Percentiles rank a stretch among this genome's conserved stretches.
Evolutionary conservation across 768 basidiomycete genomes (phyloP).

Genomic region (Leccinum rimulosum): DNA sequence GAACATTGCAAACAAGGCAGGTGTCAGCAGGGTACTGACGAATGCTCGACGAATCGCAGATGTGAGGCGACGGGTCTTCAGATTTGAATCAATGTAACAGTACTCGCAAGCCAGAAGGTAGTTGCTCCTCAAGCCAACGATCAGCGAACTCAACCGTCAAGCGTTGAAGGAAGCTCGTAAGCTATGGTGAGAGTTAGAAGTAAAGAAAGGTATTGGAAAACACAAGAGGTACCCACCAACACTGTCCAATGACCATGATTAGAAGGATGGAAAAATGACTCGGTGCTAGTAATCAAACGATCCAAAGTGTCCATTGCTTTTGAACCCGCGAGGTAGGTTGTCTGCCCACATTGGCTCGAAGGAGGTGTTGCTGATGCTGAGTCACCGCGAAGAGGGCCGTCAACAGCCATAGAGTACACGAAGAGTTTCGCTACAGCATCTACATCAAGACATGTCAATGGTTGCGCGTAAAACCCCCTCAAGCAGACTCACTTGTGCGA

Average conservation of each 20-base stretch:
- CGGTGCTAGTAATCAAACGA: constrained; percentile 85
- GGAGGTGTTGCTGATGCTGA: constrained; percentile 60
- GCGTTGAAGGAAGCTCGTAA: constrained; percentile 81
- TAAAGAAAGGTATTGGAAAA: constrained; percentile 8
- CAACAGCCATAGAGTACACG: constrained; percentile 86
- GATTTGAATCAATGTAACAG: constrained; percentile 1
- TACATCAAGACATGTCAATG: constrained; percentile 24
- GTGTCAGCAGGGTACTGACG: constrained; percentile 77
- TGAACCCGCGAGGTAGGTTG: constrained; percentile 74
- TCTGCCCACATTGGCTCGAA: constrained; percentile 45
- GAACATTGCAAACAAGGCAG: constrained; percentile 89
- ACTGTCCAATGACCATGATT: constrained; percentile 85
- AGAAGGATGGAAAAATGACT: constrained; percentile 94
- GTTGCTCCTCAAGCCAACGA: constrained; percentile 77
- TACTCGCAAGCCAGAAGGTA: constrained; percentile 31
- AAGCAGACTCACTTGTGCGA: constrained; percentile 46
- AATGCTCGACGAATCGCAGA: constrained; percentile 78
- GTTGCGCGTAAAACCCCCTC: background rate
- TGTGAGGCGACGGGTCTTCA: constrained; percentile 73
- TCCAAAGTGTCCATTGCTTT: constrained; percentile 86
- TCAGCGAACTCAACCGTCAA: constrained; percentile 75
- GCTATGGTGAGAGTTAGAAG: constrained; percentile 36
- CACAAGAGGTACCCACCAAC: constrained; percentile 14
- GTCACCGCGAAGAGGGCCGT: constrained; percentile 57
- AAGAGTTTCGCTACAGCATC: constrained; percentile 81